Evolutionary conservation across 73 alveolate genomes (phyloP), one percentile per base, ranked within the genome.

Genomic region (Paramecium tetraurelia): DNA sequence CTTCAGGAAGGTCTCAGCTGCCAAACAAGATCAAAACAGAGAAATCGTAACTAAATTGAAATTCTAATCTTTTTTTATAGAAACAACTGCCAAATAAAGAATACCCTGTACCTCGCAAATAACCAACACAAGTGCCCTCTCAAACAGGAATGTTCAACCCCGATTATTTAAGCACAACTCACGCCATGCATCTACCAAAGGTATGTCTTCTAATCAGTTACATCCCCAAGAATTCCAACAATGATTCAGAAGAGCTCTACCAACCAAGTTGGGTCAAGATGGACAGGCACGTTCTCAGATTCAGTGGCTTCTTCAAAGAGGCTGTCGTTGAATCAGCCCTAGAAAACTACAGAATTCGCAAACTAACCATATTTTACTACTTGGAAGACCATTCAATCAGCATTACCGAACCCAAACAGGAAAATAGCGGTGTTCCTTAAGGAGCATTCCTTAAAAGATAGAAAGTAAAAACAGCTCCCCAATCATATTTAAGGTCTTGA

Each of bases 181-280:
- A 93, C 50, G 93, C 94, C 10, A 84, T 89, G 75, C 94, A 93
- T 88, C 53, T 77, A 21, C 96, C 94, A 43, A 80, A 80, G 24
- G 90, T 80, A 63, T 14, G 3, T 7, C 4, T 18, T 53, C 57
- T 21, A 33, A 80, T 63, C 22, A 80, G 90, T 80, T 80, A 80
- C 58, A 80, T 43, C 7, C 21, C 44, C n/a, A n/a, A 70, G 63
- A 86, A 86, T 88, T 38, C 59, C 31, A 48, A 63, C 21, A 92
- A 83, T 29, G 99, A 96, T 86, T 71, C 96, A 29, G 89, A 93
- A 24, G 98, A 93, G 93, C 97, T 95, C 86, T 98, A 86, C 92
- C 98, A 98, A 93, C 99, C 99, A 24, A 96, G 97, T 58, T 97
- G 93, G 95, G 99, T 95, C 31, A 98, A 98, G 92, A 92, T 97